A percentile compares a stretch with the other conserved stretches of the same genome.
These are phyloP conservation scores for Shiraia sp. DNA, from an alignment of 2,329 filamentous ascomycete genomes.

Conservation along the genomic window DNA sequence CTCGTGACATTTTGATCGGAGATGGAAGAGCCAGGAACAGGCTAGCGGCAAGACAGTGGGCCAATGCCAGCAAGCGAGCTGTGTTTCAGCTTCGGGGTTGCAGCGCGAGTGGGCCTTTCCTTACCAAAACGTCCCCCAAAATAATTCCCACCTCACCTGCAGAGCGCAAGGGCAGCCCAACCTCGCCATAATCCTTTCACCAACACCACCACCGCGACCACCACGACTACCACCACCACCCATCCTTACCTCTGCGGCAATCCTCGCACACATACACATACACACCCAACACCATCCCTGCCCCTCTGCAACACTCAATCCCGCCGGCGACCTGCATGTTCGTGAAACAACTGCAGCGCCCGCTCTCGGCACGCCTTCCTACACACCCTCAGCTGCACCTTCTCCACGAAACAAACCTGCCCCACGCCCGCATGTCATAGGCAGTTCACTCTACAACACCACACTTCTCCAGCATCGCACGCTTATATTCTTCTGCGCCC, in stretches of 20 bases:
- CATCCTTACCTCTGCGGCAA: neutral
- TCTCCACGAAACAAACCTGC: slow-evolving; percentile 6
- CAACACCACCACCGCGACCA: neutral
- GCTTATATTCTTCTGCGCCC: slow-evolving; percentile 8
- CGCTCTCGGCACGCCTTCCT: slow-evolving; percentile 18
- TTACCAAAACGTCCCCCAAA: no score
- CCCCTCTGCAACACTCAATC: slow-evolving; percentile 1
- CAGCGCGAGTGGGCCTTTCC: no score
- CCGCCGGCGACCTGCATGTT: slow-evolving; percentile 12
- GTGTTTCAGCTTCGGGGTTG: slow-evolving; percentile 19
- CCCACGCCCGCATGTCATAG: slow-evolving; percentile 4
- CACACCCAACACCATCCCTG: neutral
- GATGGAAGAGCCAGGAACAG: slow-evolving; percentile 15
- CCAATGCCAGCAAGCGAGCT: slow-evolving; percentile 7
- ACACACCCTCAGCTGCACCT: slow-evolving; percentile 17
- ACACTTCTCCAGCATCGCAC: slow-evolving; percentile 1
- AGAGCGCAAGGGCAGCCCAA: slow-evolving; percentile 3
- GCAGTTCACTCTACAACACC: neutral
- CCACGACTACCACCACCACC: neutral
- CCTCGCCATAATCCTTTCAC: slow-evolving; percentile 1
- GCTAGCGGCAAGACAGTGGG: slow-evolving; percentile 9
- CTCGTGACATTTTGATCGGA: slow-evolving; percentile 11
- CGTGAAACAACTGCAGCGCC: slow-evolving; percentile 21
- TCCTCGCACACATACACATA: no score
- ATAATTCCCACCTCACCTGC: slow-evolving; percentile 13